Evolutionary conservation across 352 stramenopile genomes (phyloP).

Genomic region (Globisporangium viniferum): DNA sequence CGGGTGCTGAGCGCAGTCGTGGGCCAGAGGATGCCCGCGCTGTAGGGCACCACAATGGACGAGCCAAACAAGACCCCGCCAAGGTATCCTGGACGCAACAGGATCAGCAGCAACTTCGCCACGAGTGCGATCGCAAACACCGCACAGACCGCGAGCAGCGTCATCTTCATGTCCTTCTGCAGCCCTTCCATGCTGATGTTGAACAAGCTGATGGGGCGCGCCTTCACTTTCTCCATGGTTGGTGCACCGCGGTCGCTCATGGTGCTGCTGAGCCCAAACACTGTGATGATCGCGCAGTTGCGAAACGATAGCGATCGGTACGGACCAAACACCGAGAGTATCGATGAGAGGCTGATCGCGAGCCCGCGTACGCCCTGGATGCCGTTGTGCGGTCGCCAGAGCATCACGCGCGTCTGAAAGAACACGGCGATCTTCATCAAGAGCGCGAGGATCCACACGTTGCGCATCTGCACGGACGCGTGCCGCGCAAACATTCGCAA

Average conservation of each 20-base stretch:
- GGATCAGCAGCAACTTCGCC: slow-evolving; percentile 2
- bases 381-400: slow-evolving; percentile 19
- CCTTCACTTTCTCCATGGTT: background rate
- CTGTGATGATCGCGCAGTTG: slow-evolving; percentile 10
- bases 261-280: slow-evolving; percentile 7
- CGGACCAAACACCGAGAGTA: slow-evolving; percentile 33
- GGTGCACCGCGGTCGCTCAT: background rate
- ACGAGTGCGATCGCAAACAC: slow-evolving; percentile 13
- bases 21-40: slow-evolving; percentile 16
- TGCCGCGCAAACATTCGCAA: slow-evolving; percentile 27
- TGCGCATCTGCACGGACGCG: slow-evolving; percentile 41
- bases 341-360: slow-evolving; percentile 32
- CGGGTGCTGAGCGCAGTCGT: slow-evolving; percentile 12
- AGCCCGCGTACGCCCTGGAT: slow-evolving; percentile 30
- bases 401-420: slow-evolving; percentile 16
- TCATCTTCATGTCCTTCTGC: slow-evolving; percentile 21
- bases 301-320: slow-evolving; percentile 22
- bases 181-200: slow-evolving; percentile 19
- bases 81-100: slow-evolving; percentile 3
- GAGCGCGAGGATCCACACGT: slow-evolving; percentile 40
- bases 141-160: slow-evolving; percentile 8
- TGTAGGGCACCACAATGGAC: slow-evolving; percentile 17
- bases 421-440: slow-evolving; percentile 24
- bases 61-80: slow-evolving; percentile 5
- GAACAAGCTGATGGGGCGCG: slow-evolving; percentile 12